phyloP scores from a whole-genome alignment of 2,329 filamentous ascomycete genomes.

The Epichloe brachyelytri region DNA sequence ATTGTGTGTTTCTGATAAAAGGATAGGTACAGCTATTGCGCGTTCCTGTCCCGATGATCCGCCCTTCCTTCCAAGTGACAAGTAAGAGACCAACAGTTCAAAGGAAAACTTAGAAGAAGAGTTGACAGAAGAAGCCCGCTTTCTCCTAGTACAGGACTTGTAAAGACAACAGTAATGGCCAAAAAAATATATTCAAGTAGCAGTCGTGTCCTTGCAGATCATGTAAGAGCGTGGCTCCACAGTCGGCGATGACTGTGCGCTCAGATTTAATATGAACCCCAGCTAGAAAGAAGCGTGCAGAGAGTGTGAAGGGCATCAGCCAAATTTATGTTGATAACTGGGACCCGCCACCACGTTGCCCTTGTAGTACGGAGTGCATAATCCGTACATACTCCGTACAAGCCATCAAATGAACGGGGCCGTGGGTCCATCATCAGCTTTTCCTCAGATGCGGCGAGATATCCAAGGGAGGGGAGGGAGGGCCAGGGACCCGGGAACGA shows the following conservation, averaged over 20 bases:
- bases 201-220: background rate
- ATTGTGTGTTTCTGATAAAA: constrained; percentile 10
- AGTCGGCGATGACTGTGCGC: background rate
- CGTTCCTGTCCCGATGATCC: constrained; percentile 5
- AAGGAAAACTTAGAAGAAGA: background rate
- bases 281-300: too few species aligned
- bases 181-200: background rate
- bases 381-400: too few species aligned
- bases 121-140: background rate
- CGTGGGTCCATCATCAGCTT: background rate
- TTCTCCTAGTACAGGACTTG: background rate
- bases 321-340: background rate
- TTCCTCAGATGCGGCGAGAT: background rate
- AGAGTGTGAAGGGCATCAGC: background rate
- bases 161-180: background rate
- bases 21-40: constrained; percentile 11
- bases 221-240: background rate
- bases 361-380: background rate
- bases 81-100: background rate
- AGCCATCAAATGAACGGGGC: background rate
- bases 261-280: background rate
- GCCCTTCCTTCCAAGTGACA: background rate
- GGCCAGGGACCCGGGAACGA: background rate
- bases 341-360: background rate
- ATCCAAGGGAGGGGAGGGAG: background rate